These are phyloP conservation scores for Pleurotus cornucopiae DNA, from an alignment of 768 basidiomycete species.

Conservation along the genomic window DNA sequence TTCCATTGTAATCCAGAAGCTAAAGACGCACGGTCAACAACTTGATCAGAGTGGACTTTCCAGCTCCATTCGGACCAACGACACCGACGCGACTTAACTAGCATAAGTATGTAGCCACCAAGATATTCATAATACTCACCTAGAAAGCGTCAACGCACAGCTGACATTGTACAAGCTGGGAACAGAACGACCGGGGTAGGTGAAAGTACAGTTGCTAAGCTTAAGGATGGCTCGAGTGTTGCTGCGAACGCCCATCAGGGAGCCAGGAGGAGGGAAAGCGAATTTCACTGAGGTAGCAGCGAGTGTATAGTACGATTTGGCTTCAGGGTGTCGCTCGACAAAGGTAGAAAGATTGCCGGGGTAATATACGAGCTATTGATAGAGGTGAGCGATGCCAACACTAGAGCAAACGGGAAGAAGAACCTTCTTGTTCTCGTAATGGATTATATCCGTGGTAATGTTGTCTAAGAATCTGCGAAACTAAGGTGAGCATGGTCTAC, in stretches of 20 bases:
- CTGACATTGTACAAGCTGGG: slow-evolving; percentile 87
- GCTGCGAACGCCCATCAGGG: slow-evolving; percentile 94
- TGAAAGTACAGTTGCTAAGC: slow-evolving; percentile 86
- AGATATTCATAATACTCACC: slow-evolving; percentile 38
- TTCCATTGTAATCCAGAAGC: no score
- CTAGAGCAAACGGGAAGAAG: no score
- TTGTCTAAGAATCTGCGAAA: slow-evolving; percentile 80
- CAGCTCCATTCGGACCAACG: slow-evolving; percentile 91
- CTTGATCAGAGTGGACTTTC: slow-evolving; percentile 95
- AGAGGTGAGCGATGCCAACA: slow-evolving; percentile 4
- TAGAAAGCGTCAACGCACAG: slow-evolving; percentile 90
- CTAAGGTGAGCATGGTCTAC: slow-evolving; percentile 7
- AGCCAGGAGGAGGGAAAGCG: slow-evolving; percentile 92
- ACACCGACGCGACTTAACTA: slow-evolving; percentile 79
- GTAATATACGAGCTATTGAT: slow-evolving; percentile 80
- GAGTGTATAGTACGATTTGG: slow-evolving; percentile 94
- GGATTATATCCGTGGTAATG: slow-evolving; percentile 94
- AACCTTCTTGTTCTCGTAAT: slow-evolving; percentile 91
- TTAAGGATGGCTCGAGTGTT: slow-evolving; percentile 95
- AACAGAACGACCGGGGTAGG: slow-evolving; percentile 78
- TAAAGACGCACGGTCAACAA: slow-evolving; percentile 65
- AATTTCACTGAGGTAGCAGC: slow-evolving; percentile 93
- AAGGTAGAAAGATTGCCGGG: slow-evolving; percentile 89
- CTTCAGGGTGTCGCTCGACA: slow-evolving; percentile 87
- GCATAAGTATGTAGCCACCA: slow-evolving; percentile 9